Evolutionary conservation across 164 flowering plant species (phyloP).

Genomic region (Hamamelis virginiana): DNA sequence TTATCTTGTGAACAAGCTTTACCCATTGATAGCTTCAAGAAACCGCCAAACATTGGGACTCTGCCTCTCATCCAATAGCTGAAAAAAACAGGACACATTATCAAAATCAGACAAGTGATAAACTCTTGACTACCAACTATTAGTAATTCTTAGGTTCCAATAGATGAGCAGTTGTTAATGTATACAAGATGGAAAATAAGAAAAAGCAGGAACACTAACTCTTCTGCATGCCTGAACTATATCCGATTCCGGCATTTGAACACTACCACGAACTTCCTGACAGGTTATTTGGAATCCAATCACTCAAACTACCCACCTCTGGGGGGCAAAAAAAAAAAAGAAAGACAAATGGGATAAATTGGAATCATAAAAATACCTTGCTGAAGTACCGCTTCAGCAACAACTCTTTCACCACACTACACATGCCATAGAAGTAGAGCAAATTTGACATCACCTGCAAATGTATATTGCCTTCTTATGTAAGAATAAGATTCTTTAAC

Average conservation of each 20-base stretch:
- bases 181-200: not conserved
- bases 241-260: slow-evolving; percentile 70
- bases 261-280: slow-evolving; percentile 78
- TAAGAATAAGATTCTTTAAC: not conserved
- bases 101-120: slow-evolving; percentile 6
- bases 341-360: not conserved
- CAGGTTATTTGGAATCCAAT: slow-evolving; percentile 3
- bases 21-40: slow-evolving; percentile 86
- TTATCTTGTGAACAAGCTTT: slow-evolving; percentile 10
- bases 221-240: slow-evolving; percentile 82
- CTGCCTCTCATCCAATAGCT: slow-evolving; percentile 82
- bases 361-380: slow-evolving; percentile 48
- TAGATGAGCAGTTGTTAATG: not conserved
- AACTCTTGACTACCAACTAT: not conserved
- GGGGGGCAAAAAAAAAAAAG: too few species aligned
- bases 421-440: slow-evolving; percentile 87
- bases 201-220: slow-evolving; percentile 38
- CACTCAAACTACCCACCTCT: not conserved
- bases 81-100: slow-evolving; percentile 18
- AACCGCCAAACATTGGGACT: slow-evolving; percentile 69
- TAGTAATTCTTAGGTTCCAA: not conserved
- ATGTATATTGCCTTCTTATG: not conserved
- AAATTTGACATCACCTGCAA: slow-evolving; percentile 80
- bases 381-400: slow-evolving; percentile 85
- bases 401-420: slow-evolving; percentile 70